phyloP scores from a whole-genome alignment of 1,284 basidiomycete genomes.

The Cystobasidium slooffiae region DNA sequence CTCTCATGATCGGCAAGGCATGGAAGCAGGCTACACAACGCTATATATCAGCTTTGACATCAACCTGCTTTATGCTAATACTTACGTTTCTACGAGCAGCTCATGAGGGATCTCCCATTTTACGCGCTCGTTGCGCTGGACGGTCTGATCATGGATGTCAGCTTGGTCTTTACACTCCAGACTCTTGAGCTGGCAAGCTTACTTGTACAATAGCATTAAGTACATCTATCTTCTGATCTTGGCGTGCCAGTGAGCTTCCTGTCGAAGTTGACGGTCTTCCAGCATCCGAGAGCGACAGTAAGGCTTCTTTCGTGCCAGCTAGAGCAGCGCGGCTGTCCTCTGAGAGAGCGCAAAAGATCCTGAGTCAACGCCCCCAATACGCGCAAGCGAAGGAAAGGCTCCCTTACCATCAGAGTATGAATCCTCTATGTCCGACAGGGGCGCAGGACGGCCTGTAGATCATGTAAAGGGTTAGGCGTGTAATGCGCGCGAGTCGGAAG shows the following conservation, averaged over 20 bases:
- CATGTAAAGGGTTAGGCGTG: not conserved
- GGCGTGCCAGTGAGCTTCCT: slow-evolving; percentile 33
- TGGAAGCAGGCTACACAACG: slow-evolving; percentile 66
- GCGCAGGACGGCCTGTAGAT: slow-evolving; percentile 30
- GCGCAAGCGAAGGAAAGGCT: not conserved
- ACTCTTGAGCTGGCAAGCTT: not conserved
- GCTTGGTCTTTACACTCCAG: not conserved
- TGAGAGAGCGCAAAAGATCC: not conserved
- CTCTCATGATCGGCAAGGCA: slow-evolving; percentile 76
- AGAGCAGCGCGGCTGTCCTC: slow-evolving; percentile 36
- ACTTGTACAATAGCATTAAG: slow-evolving; percentile 41
- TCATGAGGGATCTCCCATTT: slow-evolving; percentile 36
- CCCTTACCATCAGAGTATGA: slow-evolving; percentile 37
- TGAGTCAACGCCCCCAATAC: not conserved
- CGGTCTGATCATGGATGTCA: slow-evolving; percentile 15
- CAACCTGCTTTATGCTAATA: not conserved
- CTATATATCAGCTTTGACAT: not conserved
- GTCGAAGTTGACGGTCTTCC: slow-evolving; percentile 26
- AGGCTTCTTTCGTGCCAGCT: slow-evolving; percentile 18
- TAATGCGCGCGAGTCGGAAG: not conserved
- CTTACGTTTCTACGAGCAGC: slow-evolving; percentile 32
- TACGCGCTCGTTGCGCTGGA: slow-evolving; percentile 38
- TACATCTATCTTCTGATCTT: slow-evolving; percentile 43
- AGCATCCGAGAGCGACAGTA: slow-evolving; percentile 22
- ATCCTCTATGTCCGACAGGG: slow-evolving; percentile 14